Conservation (phyloP, 768 basidiomycete genomes). For the Psilocybe azurescens region DNA sequence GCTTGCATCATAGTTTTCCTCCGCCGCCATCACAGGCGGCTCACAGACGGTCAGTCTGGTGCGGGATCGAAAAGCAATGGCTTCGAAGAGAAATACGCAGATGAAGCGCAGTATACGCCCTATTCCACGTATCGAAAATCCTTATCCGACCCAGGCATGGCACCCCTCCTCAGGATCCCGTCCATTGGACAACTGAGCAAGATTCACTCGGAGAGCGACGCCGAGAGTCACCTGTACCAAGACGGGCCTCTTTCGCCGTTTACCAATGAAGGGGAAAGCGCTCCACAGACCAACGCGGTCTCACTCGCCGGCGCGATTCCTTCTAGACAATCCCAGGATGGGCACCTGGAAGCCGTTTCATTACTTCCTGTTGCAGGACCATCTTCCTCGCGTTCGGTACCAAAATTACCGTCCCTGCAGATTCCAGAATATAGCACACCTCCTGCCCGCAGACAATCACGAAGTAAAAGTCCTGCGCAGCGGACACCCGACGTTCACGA, state of each 20-base stretch:
- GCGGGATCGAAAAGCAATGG: neutral
- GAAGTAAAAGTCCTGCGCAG: neutral
- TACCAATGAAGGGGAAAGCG: constrained; percentile 1
- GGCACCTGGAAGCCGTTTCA: neutral
- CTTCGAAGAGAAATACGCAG: constrained; percentile 10
- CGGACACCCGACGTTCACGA: neutral
- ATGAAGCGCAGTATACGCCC: neutral
- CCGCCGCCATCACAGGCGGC: neutral
- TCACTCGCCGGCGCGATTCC: neutral
- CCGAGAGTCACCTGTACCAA: neutral
- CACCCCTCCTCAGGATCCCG: constrained; percentile 1
- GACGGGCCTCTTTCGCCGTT: constrained; percentile 1
- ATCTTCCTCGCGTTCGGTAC: neutral
- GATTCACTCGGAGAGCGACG: neutral
- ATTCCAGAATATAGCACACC: neutral
- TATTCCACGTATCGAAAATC: neutral
- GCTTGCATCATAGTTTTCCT: constrained; percentile 4
- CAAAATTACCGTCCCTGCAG: neutral
- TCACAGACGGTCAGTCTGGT: neutral
- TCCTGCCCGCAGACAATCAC: neutral
- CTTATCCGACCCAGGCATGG: neutral
- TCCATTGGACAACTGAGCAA: constrained; percentile 1
- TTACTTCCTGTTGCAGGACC: neutral
- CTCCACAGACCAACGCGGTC: neutral
- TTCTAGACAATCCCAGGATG: neutral